Evolutionary conservation across 805 yeast species (phyloP).

Genomic region (Ogataea zsoltii): DNA sequence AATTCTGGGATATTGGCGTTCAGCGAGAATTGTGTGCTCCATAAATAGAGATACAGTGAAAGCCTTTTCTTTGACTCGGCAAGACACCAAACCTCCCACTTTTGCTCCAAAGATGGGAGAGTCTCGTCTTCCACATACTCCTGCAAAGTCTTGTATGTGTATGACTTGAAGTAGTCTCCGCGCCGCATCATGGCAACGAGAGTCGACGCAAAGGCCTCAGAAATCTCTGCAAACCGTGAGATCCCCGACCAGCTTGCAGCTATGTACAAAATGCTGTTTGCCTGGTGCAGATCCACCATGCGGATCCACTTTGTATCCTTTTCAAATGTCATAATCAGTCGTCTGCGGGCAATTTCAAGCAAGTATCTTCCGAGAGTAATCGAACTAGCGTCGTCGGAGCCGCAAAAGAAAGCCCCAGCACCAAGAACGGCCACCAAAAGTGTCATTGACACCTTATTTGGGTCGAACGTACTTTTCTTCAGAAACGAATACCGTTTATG

Average conservation of each 20-base stretch:
- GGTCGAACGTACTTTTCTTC: slow-evolving; percentile 4
- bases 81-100: slow-evolving; percentile 5
- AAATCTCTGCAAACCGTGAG: slow-evolving; percentile 10
- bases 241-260: slow-evolving; percentile 13
- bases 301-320: slow-evolving; percentile 5
- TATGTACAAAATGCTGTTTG: slow-evolving; percentile 8
- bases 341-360: slow-evolving; percentile 7
- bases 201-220: slow-evolving; percentile 11
- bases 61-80: slow-evolving; percentile 9
- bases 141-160: slow-evolving; percentile 3
- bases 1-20: slow-evolving; percentile 8
- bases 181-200: slow-evolving; percentile 11
- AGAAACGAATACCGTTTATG: slow-evolving; percentile 8
- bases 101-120: background rate
- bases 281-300: slow-evolving; percentile 9
- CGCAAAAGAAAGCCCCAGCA: slow-evolving; percentile 11
- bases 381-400: slow-evolving; percentile 7
- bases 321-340: slow-evolving; percentile 7
- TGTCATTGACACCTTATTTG: slow-evolving; percentile 2
- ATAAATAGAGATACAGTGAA: slow-evolving; percentile 6
- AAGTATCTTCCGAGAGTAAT: slow-evolving; percentile 8
- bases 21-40: slow-evolving; percentile 10
- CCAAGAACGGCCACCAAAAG: slow-evolving; percentile 9
- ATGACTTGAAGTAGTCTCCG: slow-evolving; percentile 9
- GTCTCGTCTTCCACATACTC: slow-evolving; percentile 7